Evolutionary conservation across 140 eudicot genomes (phyloP).

Genomic region (Bidens hawaiensis): DNA sequence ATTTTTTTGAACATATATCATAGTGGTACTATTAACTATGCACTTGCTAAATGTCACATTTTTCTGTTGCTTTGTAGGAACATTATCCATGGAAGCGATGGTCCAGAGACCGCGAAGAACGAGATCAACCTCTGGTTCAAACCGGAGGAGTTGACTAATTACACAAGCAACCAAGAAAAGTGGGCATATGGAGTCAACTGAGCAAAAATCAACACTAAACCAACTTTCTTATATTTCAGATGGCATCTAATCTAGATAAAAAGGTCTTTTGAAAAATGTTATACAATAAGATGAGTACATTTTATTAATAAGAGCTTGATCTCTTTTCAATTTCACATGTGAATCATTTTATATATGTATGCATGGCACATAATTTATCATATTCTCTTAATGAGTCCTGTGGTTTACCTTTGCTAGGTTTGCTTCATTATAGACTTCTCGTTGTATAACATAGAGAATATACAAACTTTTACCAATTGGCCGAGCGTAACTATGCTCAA

Average conservation of each 20-base stretch:
- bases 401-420: no score
- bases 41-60: neutral
- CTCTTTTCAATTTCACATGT: neutral
- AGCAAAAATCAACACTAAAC: no score
- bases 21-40: neutral
- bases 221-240: neutral
- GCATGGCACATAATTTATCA: no score
- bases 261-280: neutral
- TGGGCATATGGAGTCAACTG: slow-evolving; percentile 61
- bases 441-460: no score
- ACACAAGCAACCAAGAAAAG: slow-evolving; percentile 66
- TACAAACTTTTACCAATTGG: no score
- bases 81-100: slow-evolving; percentile 84
- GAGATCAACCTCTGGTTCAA: slow-evolving; percentile 74
- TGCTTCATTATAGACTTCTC: no score
- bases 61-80: slow-evolving; percentile 46
- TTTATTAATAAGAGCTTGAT: neutral
- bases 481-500: no score
- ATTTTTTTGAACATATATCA: no score
- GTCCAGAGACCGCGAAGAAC: slow-evolving; percentile 80
- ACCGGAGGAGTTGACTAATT: slow-evolving; percentile 64
- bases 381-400: no score
- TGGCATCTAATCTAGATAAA: neutral
- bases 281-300: neutral
- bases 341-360: neutral